These are phyloP conservation scores for Paraphoma chrysanthemicola DNA, from an alignment of 2,329 filamentous ascomycete genomes.

Conservation along the genomic window DNA sequence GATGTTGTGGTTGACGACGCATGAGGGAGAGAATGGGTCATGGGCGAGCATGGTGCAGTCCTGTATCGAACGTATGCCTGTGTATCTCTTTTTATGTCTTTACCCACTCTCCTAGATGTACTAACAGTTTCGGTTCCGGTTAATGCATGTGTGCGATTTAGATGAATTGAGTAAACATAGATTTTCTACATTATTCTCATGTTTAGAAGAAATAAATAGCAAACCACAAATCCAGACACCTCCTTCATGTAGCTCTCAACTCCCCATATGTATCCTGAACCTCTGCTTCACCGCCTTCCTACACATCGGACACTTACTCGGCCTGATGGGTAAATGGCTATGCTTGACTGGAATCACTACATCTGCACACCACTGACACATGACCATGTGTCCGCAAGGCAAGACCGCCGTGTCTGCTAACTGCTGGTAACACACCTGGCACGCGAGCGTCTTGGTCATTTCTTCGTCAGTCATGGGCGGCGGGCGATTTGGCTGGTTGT, in stretches of 20 bases:
- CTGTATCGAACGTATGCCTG: not conserved
- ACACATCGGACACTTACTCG: constrained; percentile 55
- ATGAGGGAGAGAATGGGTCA: too few species aligned
- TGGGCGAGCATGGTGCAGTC: not conserved
- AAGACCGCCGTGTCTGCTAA: constrained; percentile 59
- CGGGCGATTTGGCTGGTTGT: constrained; percentile 56
- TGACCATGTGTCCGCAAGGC: constrained; percentile 62
- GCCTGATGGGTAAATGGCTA: constrained; percentile 48
- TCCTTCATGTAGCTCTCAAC: not conserved
- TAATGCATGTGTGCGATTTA: too few species aligned
- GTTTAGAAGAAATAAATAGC: not conserved
- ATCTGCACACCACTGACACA: constrained; percentile 64
- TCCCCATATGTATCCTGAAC: constrained; percentile 42
- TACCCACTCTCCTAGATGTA: not conserved
- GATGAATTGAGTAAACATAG: too few species aligned
- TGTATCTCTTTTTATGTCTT: not conserved
- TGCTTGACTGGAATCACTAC: constrained; percentile 55
- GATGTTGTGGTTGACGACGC: constrained; percentile 23
- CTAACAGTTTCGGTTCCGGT: too few species aligned
- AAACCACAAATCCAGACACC: not conserved
- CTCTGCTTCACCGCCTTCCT: constrained; percentile 55
- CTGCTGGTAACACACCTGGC: constrained; percentile 62
- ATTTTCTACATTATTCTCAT: not conserved
- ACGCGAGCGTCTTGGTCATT: constrained; percentile 59
- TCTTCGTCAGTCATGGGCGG: constrained; percentile 56